Evolutionary conservation across 1,284 basidiomycete genomes (phyloP).

Genomic region (Exsudoporus floridanus): DNA sequence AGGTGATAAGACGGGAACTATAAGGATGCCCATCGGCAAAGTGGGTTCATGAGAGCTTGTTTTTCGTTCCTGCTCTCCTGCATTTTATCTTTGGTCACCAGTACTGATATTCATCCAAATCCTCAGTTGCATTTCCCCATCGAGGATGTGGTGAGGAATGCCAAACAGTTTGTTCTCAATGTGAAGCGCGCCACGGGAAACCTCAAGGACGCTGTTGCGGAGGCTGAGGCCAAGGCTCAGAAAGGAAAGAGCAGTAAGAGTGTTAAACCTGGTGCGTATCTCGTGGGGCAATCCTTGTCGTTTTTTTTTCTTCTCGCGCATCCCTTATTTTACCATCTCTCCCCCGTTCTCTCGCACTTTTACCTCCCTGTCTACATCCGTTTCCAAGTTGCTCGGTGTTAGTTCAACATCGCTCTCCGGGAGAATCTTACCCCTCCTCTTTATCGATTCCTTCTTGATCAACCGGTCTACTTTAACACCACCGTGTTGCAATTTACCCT

Average conservation of each 20-base stretch:
- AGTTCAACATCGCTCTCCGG: not conserved
- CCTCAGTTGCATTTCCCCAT: conserved; percentile 69
- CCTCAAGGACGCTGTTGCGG: conserved; percentile 42
- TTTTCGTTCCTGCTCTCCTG: not conserved
- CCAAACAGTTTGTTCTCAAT: conserved; percentile 74
- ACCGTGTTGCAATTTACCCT: conserved; percentile 2
- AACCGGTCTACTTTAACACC: not conserved
- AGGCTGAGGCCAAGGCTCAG: conserved; percentile 32
- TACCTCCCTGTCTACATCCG: not conserved
- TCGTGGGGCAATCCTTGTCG: not conserved
- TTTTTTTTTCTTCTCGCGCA: not conserved
- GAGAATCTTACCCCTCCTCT: not conserved
- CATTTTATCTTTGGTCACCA: not conserved
- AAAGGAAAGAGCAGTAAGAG: conserved; percentile 40
- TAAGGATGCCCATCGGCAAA: conserved; percentile 76
- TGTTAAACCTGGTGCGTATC: conserved; percentile 41
- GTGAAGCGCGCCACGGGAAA: conserved; percentile 79
- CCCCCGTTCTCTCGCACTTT: not conserved
- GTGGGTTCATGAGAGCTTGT: conserved; percentile 37
- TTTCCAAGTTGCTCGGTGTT: conserved; percentile 3
- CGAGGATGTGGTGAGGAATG: conserved; percentile 77
- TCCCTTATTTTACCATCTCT: not conserved
- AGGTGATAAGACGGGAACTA: conserved; percentile 84
- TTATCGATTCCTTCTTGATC: not conserved
- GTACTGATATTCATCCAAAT: conserved; percentile 5